Evolutionary conservation across 2,329 filamentous ascomycete genomes (phyloP).

Genomic region (Curvularia sp.): DNA sequence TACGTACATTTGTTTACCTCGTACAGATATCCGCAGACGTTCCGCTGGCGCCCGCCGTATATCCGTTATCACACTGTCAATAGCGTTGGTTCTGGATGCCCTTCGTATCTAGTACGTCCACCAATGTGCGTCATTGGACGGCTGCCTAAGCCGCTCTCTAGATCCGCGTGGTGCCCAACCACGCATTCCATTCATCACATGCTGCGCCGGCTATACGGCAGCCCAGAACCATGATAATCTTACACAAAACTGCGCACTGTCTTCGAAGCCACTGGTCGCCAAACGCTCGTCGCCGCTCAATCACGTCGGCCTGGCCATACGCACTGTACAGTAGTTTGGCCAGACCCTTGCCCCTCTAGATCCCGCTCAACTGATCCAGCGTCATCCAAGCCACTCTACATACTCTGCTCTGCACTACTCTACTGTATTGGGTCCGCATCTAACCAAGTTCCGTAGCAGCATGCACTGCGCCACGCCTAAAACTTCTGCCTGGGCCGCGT

Average conservation of each 20-base stretch:
- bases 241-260: neutral
- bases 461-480: slow-evolving; percentile 12
- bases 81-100: neutral
- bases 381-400: neutral
- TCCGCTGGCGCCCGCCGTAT: neutral
- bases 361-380: neutral
- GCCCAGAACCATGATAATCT: neutral
- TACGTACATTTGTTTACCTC: neutral
- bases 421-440: slow-evolving; percentile 1
- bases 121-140: too few relatives aligned
- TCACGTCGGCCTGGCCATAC: slow-evolving; percentile 18
- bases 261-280: slow-evolving; percentile 7
- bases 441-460: slow-evolving; percentile 8
- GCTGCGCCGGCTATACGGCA: slow-evolving; percentile 1
- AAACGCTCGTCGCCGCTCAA: slow-evolving; percentile 17
- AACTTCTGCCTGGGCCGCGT: slow-evolving; percentile 10
- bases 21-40: neutral
- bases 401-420: neutral
- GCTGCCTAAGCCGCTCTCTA: neutral
- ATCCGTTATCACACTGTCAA: neutral
- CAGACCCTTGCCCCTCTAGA: neutral
- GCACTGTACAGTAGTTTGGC: neutral
- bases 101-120: neutral
- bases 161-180: neutral
- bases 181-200: neutral